These are phyloP conservation scores for Solanum chaucha DNA, from an alignment of 257 asterid genomes.

Conservation along the genomic window DNA sequence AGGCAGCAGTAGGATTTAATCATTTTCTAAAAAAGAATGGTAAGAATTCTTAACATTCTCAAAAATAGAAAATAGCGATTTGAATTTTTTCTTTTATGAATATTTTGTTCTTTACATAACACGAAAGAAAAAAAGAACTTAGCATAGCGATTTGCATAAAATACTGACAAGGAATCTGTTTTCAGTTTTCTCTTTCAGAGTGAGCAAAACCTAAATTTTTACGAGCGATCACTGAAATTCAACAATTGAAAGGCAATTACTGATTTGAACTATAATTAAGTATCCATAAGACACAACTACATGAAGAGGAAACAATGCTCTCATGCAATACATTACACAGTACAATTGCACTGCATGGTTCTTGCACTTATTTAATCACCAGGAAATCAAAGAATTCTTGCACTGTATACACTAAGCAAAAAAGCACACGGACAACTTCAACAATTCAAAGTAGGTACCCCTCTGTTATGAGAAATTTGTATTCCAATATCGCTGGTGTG, in stretches of 20 bases:
- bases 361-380: not conserved
- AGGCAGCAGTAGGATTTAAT: not conserved
- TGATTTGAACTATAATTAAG: not conserved
- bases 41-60: not conserved
- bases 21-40: not conserved
- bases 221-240: not conserved
- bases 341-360: not conserved
- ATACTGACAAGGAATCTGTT: not conserved
- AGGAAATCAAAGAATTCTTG: not conserved
- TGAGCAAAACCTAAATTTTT: not conserved
- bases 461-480: not conserved
- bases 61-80: not conserved
- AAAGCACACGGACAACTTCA: not conserved
- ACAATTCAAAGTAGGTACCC: not conserved
- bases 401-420: not conserved
- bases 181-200: not conserved
- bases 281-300: not conserved
- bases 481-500: not conserved
- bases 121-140: not conserved
- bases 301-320: not conserved
- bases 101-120: no score
- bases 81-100: not conserved
- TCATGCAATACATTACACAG: not conserved
- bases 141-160: not conserved
- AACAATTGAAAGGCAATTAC: not conserved